A percentile compares a stretch with the other conserved stretches of the same genome.
These are phyloP conservation scores for Dioscorea zingiberensis DNA, from an alignment of 106 monocot genomes.

Conservation along the genomic window DNA sequence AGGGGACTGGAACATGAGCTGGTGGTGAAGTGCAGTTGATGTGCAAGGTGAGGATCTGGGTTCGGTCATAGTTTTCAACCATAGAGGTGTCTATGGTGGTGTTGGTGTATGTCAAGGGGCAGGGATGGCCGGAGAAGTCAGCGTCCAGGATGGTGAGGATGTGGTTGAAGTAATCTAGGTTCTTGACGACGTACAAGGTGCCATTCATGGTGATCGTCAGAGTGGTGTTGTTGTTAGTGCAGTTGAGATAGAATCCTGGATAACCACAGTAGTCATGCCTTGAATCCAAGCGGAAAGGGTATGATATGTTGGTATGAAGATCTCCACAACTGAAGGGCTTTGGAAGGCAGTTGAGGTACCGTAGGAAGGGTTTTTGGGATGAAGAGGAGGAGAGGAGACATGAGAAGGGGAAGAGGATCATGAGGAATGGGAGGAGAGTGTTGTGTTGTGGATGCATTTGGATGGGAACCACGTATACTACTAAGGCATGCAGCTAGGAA, in stretches of 20 bases:
- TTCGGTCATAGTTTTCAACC: not conserved
- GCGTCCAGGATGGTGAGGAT: conserved; percentile 3
- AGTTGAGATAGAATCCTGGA: not conserved
- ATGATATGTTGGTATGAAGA: not conserved
- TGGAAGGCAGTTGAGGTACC: not conserved
- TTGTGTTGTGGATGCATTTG: not conserved
- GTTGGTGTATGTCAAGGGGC: not conserved
- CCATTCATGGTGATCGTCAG: not conserved
- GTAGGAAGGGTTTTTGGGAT: not conserved
- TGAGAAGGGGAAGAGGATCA: not conserved
- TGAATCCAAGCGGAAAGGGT: conserved; percentile 4
- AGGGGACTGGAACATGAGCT: too few relatives aligned
- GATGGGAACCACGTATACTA: not conserved
- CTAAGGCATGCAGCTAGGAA: too few relatives aligned
- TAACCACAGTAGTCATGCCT: conserved; percentile 13
- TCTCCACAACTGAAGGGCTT: not conserved
- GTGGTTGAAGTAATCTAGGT: conserved; percentile 1
- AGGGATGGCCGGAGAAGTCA: not conserved
- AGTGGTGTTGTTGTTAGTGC: not conserved
- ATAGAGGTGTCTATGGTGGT: conserved; percentile 2
- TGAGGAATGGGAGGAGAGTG: not conserved
- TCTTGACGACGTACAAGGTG: conserved; percentile 1
- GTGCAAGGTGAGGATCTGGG: conserved; percentile 6
- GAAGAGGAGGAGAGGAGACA: too few relatives aligned
- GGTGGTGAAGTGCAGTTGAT: conserved; percentile 3